Evolutionary conservation across 2,329 filamentous ascomycete species (phyloP).

Genomic region (Xylariaceae sp.): DNA sequence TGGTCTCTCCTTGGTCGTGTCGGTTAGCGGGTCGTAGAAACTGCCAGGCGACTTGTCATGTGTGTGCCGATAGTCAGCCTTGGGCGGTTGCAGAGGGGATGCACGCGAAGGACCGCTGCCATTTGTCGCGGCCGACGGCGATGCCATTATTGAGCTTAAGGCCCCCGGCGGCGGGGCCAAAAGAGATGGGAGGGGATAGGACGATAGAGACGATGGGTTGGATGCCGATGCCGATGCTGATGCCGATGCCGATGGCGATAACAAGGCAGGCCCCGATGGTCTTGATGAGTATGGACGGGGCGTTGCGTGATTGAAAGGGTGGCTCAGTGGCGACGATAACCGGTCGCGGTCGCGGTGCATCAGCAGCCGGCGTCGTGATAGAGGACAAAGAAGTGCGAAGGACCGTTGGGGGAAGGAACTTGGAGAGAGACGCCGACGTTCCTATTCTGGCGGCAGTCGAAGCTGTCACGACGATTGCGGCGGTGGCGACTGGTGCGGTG

Average conservation of each 20-base stretch:
- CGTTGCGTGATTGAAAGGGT: slow-evolving; percentile 29
- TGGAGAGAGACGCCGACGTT: slow-evolving; percentile 20
- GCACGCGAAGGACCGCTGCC: slow-evolving; percentile 29
- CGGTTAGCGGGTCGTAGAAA: slow-evolving; percentile 42
- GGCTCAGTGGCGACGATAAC: slow-evolving; percentile 25
- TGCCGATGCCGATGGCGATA: slow-evolving; percentile 18
- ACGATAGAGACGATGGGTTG: slow-evolving; percentile 12
- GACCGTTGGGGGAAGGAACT: slow-evolving; percentile 20
- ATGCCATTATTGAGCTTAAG: slow-evolving; percentile 31
- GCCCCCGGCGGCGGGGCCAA: slow-evolving; percentile 32
- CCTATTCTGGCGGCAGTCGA: not conserved
- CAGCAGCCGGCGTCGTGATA: slow-evolving; percentile 25
- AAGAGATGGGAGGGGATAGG: slow-evolving; percentile 23
- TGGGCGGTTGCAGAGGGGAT: slow-evolving; percentile 33
- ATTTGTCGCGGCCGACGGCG: slow-evolving; percentile 29
- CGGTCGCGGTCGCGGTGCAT: slow-evolving; percentile 24
- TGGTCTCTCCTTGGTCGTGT: slow-evolving; percentile 37
- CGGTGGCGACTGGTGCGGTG: slow-evolving; percentile 20
- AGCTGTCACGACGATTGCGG: slow-evolving; percentile 17
- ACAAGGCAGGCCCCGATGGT: slow-evolving; percentile 8
- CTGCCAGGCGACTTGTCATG: slow-evolving; percentile 38
- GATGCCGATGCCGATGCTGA: slow-evolving; percentile 13
- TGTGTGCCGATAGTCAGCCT: slow-evolving; percentile 30
- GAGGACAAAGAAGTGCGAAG: slow-evolving; percentile 19
- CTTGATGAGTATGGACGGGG: slow-evolving; percentile 19